These are phyloP conservation scores for Starmerella powellii DNA, from an alignment of 805 yeast genomes.

Conservation along the genomic window DNA sequence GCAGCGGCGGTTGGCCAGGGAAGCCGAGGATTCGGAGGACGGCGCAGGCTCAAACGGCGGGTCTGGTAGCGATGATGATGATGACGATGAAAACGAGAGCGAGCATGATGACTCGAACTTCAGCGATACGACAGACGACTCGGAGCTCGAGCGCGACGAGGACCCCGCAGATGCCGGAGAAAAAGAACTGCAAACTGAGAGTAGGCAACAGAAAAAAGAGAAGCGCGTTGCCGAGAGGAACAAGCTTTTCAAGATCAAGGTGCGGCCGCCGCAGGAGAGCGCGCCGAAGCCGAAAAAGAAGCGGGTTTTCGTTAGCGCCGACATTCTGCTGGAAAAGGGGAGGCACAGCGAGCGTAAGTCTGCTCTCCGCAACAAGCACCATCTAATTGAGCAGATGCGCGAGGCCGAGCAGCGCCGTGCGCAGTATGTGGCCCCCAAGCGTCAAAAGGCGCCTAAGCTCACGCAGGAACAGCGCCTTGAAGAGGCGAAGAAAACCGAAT, in stretches of 20 bases:
- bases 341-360: constrained; percentile 59
- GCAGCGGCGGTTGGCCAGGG: constrained; percentile 2
- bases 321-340: constrained; percentile 41
- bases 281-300: constrained; percentile 16
- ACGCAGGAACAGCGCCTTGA: constrained; percentile 62
- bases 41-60: constrained; percentile 10
- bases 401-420: constrained; percentile 51
- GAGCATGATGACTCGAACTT: constrained; percentile 26
- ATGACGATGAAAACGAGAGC: constrained; percentile 19
- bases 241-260: constrained; percentile 29
- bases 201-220: constrained; percentile 25
- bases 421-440: constrained; percentile 29
- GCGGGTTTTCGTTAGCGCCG: constrained; percentile 17
- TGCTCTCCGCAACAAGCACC: constrained; percentile 64
- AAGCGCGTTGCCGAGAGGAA: constrained; percentile 26
- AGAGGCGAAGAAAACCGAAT: constrained; percentile 84
- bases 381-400: constrained; percentile 58
- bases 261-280: constrained; percentile 26
- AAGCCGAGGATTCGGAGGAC: constrained; percentile 1
- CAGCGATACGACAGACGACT: constrained; percentile 33
- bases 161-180: constrained; percentile 59
- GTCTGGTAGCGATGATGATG: constrained; percentile 21
- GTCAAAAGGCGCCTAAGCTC: constrained; percentile 28
- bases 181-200: constrained; percentile 41
- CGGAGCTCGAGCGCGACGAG: constrained; percentile 36